These are phyloP conservation scores for Aspergillus incahuasiensis DNA, from an alignment of 495 filamentous ascomycete genomes.

Conservation along the genomic window DNA sequence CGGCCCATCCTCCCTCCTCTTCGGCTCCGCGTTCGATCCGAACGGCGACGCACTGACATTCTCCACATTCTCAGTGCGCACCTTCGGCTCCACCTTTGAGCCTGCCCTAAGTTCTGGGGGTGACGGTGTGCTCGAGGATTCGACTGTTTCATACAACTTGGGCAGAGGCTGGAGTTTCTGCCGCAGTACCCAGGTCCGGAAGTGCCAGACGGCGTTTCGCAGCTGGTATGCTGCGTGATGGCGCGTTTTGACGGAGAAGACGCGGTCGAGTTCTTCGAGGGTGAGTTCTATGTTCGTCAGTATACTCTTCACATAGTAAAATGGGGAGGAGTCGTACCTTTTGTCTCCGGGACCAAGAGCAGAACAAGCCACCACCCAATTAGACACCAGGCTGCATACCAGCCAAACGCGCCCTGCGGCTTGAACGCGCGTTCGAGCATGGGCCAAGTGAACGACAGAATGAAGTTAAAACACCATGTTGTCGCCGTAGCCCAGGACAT, in stretches of 20 bases:
- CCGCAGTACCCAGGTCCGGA: slow-evolving; percentile 47
- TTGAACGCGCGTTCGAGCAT: slow-evolving; percentile 44
- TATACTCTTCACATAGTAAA: too few species aligned
- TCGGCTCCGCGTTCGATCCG: not conserved
- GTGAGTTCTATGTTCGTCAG: slow-evolving; percentile 33
- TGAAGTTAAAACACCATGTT: slow-evolving; percentile 49
- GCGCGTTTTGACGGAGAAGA: slow-evolving; percentile 50
- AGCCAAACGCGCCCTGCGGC: slow-evolving; percentile 55
- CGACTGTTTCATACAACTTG: slow-evolving; percentile 38
- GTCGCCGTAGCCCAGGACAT: slow-evolving; percentile 60
- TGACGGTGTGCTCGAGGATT: slow-evolving; percentile 1
- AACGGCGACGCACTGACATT: not conserved
- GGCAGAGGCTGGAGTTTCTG: slow-evolving; percentile 43
- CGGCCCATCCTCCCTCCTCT: not conserved
- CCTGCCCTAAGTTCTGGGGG: not conserved
- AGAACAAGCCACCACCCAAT: slow-evolving; percentile 53
- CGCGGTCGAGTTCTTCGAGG: slow-evolving; percentile 48
- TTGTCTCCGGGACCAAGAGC: slow-evolving; percentile 55
- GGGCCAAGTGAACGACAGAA: slow-evolving; percentile 57
- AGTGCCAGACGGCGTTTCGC: slow-evolving; percentile 46
- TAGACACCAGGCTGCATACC: slow-evolving; percentile 58
- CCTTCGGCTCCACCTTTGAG: not conserved
- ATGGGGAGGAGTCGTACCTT: slow-evolving; percentile 24
- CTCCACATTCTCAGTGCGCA: not conserved
- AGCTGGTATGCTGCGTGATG: slow-evolving; percentile 46